Percentiles rank a stretch among this genome's conserved stretches.
Conservation (phyloP, 1,284 basidiomycete genomes). For the Boletus calvinii region DNA sequence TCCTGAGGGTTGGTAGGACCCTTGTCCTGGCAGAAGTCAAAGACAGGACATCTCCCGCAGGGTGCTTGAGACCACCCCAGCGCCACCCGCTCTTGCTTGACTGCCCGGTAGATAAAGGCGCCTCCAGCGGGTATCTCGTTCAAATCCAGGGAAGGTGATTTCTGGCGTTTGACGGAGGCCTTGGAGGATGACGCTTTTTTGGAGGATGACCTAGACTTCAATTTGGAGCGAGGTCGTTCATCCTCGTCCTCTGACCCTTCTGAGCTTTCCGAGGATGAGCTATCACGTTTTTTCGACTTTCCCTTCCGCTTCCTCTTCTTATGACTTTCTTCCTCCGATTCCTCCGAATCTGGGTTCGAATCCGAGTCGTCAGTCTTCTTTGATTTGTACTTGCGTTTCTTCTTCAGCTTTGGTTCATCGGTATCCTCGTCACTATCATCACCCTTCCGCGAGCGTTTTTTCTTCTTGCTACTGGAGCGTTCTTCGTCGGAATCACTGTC, state of each 20-base stretch:
- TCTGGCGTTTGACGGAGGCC: constrained; percentile 19
- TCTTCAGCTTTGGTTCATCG: constrained; percentile 23
- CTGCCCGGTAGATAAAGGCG: constrained; percentile 47
- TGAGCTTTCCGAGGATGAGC: constrained; percentile 16
- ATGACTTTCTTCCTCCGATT: constrained; percentile 9
- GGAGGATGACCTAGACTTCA: constrained; percentile 19
- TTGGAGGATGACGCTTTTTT: constrained; percentile 25
- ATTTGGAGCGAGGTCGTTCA: constrained; percentile 19
- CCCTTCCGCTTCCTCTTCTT: constrained; percentile 27
- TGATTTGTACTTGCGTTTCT: constrained; percentile 30
- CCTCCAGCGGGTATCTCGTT: constrained; percentile 22
- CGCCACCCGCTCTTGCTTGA: constrained; percentile 40
- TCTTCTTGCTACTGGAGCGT: constrained; percentile 19
- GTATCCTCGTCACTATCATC: constrained; percentile 18
- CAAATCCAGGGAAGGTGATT: constrained; percentile 18
- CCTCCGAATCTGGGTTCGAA: constrained; percentile 11
- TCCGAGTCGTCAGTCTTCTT: constrained; percentile 16
- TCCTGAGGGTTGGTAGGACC: constrained; percentile 55
- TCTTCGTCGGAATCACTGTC: constrained; percentile 25
- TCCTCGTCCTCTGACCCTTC: constrained; percentile 18
- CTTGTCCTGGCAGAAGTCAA: constrained; percentile 48
- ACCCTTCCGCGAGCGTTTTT: constrained; percentile 20
- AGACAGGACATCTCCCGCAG: constrained; percentile 53
- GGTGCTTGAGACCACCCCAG: constrained; percentile 52
- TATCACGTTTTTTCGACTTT: constrained; percentile 29